Evolutionary conservation across 176 grass and related monocot species (phyloP).

Genomic region (Dendrocalamus sinicus): DNA sequence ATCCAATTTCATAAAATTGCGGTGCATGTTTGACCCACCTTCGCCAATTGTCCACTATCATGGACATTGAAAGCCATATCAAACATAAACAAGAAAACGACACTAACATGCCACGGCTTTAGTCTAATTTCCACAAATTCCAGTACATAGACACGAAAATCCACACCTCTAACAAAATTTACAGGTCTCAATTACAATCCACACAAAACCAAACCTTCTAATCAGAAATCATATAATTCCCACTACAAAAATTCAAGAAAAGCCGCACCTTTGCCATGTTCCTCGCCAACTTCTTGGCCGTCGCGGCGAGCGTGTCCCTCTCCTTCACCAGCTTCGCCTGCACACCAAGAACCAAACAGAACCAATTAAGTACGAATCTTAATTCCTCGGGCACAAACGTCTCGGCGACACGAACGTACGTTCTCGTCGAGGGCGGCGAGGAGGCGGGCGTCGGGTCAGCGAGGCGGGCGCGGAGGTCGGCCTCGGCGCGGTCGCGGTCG

Average conservation of each 20-base stretch:
- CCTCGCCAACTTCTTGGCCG: slow-evolving; percentile 70
- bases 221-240: neutral
- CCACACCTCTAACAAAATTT: neutral
- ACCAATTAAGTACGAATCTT: neutral
- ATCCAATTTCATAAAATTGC: slow-evolving; percentile 17
- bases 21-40: neutral
- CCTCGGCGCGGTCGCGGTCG: slow-evolving; percentile 63
- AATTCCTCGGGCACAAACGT: slow-evolving; percentile 1
- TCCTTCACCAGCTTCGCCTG: slow-evolving; percentile 85
- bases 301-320: slow-evolving; percentile 72
- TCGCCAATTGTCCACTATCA: neutral
- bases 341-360: slow-evolving; percentile 17
- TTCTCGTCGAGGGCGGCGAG: slow-evolving; percentile 63
- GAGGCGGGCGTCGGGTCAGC: slow-evolving; percentile 61
- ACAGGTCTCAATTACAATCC: neutral
- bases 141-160: neutral
- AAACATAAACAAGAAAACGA: slow-evolving; percentile 11
- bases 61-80: slow-evolving; percentile 5
- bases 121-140: neutral
- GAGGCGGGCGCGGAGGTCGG: slow-evolving; percentile 55
- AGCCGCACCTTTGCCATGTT: slow-evolving; percentile 79
- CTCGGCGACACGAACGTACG: slow-evolving; percentile 36
- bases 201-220: neutral
- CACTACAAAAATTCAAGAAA: neutral
- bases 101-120: neutral